Conservation (phyloP, 225 moss, liverwort and hornwort genomes). For the Bryoerythrophyllum caledonicum region DNA sequence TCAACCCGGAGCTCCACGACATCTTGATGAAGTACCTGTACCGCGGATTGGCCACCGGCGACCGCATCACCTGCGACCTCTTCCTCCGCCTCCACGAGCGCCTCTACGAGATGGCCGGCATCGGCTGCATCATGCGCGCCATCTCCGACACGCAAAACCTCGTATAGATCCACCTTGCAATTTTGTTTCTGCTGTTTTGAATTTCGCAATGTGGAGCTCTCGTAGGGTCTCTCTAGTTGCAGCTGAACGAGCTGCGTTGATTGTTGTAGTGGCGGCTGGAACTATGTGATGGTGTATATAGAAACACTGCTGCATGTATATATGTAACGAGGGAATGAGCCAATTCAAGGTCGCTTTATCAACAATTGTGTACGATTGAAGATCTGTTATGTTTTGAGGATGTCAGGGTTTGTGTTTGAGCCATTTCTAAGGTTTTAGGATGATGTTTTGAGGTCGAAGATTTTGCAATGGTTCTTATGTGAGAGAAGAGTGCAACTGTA, state of each 20-base stretch:
- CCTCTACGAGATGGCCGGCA: constrained; percentile 76
- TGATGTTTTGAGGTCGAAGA: neutral
- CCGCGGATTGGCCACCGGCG: constrained; percentile 92
- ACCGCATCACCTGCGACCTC: constrained; percentile 87
- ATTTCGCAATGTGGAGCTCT: too few species aligned
- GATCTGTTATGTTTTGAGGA: neutral
- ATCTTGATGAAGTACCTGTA: constrained; percentile 97
- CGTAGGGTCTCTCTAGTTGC: too few species aligned
- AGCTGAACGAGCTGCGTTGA: too few species aligned
- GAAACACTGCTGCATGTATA: neutral
- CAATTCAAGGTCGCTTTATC: neutral
- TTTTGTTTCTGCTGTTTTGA: too few species aligned
- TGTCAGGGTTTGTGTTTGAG: constrained; percentile 11
- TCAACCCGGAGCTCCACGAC: constrained; percentile 82
- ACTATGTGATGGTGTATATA: constrained; percentile 1
- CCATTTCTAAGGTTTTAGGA: constrained; percentile 3
- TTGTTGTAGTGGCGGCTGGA: neutral
- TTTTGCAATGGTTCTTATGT: neutral
- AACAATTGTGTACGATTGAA: constrained; percentile 12
- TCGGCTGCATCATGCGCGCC: constrained; percentile 95
- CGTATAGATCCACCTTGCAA: constrained; percentile 37
- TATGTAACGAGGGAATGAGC: neutral
- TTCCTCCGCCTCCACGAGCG: constrained; percentile 88
- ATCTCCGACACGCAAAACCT: constrained; percentile 80
- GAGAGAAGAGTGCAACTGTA: neutral